A percentile compares a stretch with the other conserved stretches of the same genome.
Conservation (phyloP, 495 filamentous ascomycete species). For the Clohesyomyces aquaticus region DNA sequence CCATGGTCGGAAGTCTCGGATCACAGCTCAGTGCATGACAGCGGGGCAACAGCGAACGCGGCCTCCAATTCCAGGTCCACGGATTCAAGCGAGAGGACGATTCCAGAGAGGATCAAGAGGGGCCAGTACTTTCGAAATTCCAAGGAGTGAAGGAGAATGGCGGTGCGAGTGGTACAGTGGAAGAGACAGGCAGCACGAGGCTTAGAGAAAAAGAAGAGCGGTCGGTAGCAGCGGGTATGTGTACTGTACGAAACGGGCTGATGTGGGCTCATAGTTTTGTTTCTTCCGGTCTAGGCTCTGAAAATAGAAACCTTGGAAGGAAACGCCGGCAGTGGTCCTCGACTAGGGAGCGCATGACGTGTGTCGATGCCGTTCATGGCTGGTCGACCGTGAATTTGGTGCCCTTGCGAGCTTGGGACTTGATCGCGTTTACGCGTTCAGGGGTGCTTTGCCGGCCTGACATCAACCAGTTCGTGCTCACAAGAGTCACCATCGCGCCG, state of each 20-base stretch:
- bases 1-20: conserved; percentile 27
- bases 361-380: neutral
- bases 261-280: conserved; percentile 16
- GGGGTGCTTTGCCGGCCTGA: conserved; percentile 19
- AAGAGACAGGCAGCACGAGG: conserved; percentile 6
- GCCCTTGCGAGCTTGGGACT: too few species aligned
- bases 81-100: conserved; percentile 27
- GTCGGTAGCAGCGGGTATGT: conserved; percentile 17
- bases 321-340: conserved; percentile 9
- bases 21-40: conserved; percentile 19
- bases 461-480: neutral
- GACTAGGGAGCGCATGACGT: conserved; percentile 26
- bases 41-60: conserved; percentile 9
- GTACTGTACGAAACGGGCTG: neutral
- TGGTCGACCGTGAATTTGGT: neutral
- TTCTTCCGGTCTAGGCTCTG: conserved; percentile 24
- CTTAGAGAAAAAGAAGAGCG: conserved; percentile 13
- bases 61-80: neutral
- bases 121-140: neutral
- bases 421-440: conserved; percentile 5
- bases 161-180: conserved; percentile 9
- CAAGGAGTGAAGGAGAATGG: conserved; percentile 21
- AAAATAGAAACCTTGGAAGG: conserved; percentile 27
- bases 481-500: conserved; percentile 17
- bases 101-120: conserved; percentile 30